Evolutionary conservation across 768 basidiomycete species (phyloP), one percentile per base, ranked within the genome.

Genomic region (Leccinum longicurvipes): DNA sequence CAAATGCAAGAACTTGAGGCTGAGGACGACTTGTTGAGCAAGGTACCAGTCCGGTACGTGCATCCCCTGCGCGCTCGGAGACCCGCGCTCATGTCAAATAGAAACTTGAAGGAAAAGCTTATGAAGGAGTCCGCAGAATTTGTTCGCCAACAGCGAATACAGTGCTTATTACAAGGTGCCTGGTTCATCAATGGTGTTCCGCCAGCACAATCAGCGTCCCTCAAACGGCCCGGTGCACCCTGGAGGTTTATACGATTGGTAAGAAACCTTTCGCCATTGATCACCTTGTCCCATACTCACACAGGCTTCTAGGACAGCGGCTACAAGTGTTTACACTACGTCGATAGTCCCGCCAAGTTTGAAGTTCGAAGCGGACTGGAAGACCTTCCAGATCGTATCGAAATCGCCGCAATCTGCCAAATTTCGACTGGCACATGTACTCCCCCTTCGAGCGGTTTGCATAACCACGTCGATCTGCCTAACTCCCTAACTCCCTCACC

Each of bases 171-270:
- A 46, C 87, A 93, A 67, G 93, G 93, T 29, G 89, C 91, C 21
- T 97, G 93, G 93, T 95, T 97, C 71, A 82, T 91, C 59, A 93
- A 87, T 63, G 92, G 85, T 1, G 73, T 88, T 36, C 84, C 85
- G 0, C 72, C 78, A 41, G 61, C 73, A 24, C 64, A 74, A 15
- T 78, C 79, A 17, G 68, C 67, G 10, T 65, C 74, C 14, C 65
- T 77, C 45, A 81, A 84, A 47, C 78, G 86, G 42, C 83, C 85
- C 2, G 79, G 71, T 27, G 77, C 83, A 36, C 84, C 84, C 3
- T 96, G 93, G 93, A 79, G 90, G 45, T 96, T 95, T 70, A 85
- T 94, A 78, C 80, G 93, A 61, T 72, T 96, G 69, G 91, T 92
- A 70, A 60, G 77, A 62, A 50, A 11, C 27, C 32, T n/a, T 53